Evolutionary conservation across 2,329 filamentous ascomycete species (phyloP), one percentile per base, ranked within the genome.

Genomic region (Seiridium cupressi): DNA sequence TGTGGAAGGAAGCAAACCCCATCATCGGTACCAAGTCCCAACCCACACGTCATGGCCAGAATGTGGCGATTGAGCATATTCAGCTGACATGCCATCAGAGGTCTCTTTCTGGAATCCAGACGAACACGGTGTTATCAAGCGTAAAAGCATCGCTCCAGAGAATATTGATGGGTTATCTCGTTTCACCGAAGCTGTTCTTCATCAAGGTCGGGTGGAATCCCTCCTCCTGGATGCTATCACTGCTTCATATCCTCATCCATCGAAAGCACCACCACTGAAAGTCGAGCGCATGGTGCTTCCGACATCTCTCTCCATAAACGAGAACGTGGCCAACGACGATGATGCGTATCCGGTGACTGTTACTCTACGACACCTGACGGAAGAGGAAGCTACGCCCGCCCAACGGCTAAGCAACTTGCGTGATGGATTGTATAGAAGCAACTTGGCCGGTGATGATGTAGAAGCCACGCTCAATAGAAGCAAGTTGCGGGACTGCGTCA

Each of bases 1-100:
- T 81, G 1, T 86, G 85, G 83, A 86, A 86, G 53, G 88, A 91
- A 65, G 81, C 84, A 10, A 89, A 89, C 68, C 86, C 87, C 68
- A 84, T 90, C 76, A 77, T 89, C n/a, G 76, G 84, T 89, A 60
- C 71, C 2, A 2, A 26, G 18, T 26, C 18, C 18, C 18, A 1
- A 26, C 18, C 18, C 1, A 26, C 18, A 26, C 18, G 2, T 26
- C 2, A 32, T 8, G 26, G 18, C 47, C 26, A 11, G 7, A 26
- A 49, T 5, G 6, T 32, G 9, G 11, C 18, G 35, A 49, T 3
- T 49, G 18, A 32, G 26, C 5, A 11, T 11, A 4, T 3, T 18
- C 13, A 44, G 42, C 2, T 34, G 26, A 49, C 2, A 10, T 9
- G 8, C 4, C 35, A 49, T 32, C 47, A 67, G 62, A 66, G 64